Evolutionary conservation across 2,329 filamentous ascomycete genomes (phyloP).

Genomic region (Nemania diffusa): DNA sequence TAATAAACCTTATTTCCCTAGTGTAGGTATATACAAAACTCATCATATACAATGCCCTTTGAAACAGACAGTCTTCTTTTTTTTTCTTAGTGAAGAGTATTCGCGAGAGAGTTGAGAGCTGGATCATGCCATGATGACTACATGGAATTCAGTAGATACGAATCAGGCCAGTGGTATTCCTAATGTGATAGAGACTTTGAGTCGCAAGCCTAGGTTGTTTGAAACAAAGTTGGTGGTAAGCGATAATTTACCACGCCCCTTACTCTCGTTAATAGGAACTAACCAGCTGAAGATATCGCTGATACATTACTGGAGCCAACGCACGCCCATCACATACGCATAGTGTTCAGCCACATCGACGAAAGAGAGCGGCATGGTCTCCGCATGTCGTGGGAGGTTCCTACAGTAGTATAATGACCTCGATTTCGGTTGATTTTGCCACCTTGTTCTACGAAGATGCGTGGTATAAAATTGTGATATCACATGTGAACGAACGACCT

Average conservation of each 20-base stretch:
- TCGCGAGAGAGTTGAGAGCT: neutral
- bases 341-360: neutral
- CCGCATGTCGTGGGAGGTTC: neutral
- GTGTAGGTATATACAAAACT: neutral
- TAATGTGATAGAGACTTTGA: neutral
- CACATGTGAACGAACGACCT: slow-evolving; percentile 1
- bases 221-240: neutral
- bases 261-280: neutral
- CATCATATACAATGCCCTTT: neutral
- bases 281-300: neutral
- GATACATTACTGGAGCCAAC: slow-evolving; percentile 8
- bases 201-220: neutral
- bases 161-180: neutral
- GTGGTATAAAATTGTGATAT: neutral
- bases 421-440: neutral
- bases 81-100: neutral
- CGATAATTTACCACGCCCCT: neutral
- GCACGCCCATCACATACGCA: slow-evolving; percentile 3
- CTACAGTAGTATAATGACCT: neutral
- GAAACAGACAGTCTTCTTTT: neutral
- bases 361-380: neutral
- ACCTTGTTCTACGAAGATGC: neutral
- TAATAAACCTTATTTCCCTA: neutral
- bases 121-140: neutral
- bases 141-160: neutral